A percentile compares a stretch with the other conserved stretches of the same genome.
These are phyloP conservation scores for Dryas integrifolia DNA, from an alignment of 331 rosid genomes.

Conservation along the genomic window DNA sequence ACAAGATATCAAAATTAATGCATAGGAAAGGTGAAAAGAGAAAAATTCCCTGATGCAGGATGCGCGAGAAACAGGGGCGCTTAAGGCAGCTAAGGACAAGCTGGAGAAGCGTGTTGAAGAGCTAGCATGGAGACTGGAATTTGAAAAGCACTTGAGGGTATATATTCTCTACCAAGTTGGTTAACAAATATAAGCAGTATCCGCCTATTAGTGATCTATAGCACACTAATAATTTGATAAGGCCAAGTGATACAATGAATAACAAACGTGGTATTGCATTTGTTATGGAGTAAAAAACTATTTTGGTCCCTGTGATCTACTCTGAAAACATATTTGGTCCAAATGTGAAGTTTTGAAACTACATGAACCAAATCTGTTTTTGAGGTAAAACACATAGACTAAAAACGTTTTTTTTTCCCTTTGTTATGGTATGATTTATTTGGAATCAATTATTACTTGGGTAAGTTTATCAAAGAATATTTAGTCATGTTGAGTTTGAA, in stretches of 20 bases:
- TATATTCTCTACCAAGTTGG: conserved; percentile 19
- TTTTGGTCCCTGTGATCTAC: too few species aligned
- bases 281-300: too few species aligned
- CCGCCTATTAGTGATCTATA: neutral
- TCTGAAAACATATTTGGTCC: too few species aligned
- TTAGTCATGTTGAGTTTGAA: neutral
- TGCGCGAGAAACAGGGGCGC: conserved; percentile 90
- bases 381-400: too few species aligned
- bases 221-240: neutral
- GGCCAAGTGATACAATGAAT: neutral
- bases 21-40: conserved; percentile 10
- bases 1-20: conserved; percentile 9
- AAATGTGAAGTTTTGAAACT: too few species aligned
- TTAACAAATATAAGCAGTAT: neutral
- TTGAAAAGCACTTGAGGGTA: conserved; percentile 87
- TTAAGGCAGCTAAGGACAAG: conserved; percentile 92
- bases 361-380: too few species aligned
- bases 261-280: neutral
- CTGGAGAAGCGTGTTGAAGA: conserved; percentile 95
- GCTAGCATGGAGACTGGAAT: conserved; percentile 79
- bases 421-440: too few species aligned
- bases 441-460: too few species aligned
- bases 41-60: conserved; percentile 45
- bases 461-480: neutral
- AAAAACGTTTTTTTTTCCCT: too few species aligned